Base-by-base conservation (phyloP, 176 grass and related monocot species). In the Thinopyrum elongatum region DNA sequence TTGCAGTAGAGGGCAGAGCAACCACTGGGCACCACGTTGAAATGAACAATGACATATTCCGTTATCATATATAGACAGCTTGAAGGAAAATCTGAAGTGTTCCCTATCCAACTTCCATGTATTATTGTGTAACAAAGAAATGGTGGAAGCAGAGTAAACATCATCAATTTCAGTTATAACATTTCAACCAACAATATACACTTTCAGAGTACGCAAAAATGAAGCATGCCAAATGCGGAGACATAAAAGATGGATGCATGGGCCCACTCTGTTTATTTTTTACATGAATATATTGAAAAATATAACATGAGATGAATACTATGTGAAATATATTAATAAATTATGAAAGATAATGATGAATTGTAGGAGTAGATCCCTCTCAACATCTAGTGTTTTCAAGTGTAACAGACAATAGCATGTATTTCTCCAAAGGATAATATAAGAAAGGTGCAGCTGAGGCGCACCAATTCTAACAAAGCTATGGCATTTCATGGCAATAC, bases 141-240 rank as follows among this genome's bases (percentile, higher is more conserved):
- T 0, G 16, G 49, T 53, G 88, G 92, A 95, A 93, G 93, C 64
- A 57, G 2, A 57, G 53, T 3, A 22, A 57, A 57, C 53, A 57
- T 57, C 53, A 57, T 21, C 6, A 7, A 3, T 21, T 57, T 21
- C 2, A 57, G 3, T 13, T 44, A 57, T 57, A 57, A 57, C 51
- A 57, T 57, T 22, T 22, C 49, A 57, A 57, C 53, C 7, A 22
- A 57, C 53, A 57, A 7, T 57, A 3, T 8, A 57, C 53, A 21
- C 19, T 0, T 57, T 2, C 53, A 57, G 7, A 57, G 4, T 17
- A 51, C 17, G 41, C 41, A 44, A 44, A 44, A 44, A 44, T 44
- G 41, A 44, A 13, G 47, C 17, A 51, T 51, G 16, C 16, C 1
- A 57, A 57, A 9, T 57, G 53, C 7, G 6, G 17, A 22, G 2